Evolutionary conservation across 257 asterid genomes (phyloP), one percentile per base, ranked within the genome.

Genomic region (Vinca minor): DNA sequence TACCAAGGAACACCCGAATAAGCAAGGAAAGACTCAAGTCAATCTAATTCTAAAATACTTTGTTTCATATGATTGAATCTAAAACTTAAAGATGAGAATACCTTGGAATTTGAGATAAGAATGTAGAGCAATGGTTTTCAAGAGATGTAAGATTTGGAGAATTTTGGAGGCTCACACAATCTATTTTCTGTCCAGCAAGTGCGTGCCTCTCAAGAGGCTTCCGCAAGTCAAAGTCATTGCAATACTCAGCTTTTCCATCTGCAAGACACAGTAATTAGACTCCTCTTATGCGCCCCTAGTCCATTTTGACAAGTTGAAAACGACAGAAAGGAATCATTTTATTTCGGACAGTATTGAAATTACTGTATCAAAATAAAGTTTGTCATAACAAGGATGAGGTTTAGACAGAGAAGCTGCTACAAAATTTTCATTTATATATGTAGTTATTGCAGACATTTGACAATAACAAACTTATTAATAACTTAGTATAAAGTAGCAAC

Each of bases 161-260:
- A 64, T 80, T 76, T 41, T 69, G 83, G 64, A 93, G 91, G 79
- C 90, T 87, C 70, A 89, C 64, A 69, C 97, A 87, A 48, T 79
- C 86, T 64, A 93, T 79, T 61, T 28, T 81, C 45, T 71, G 81
- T 56, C 94, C 94, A 73, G 59, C 83, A 59, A 81, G 81, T 69
- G 79, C 73, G 63, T 83, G 97, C 73, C 98, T 83, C 71, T 85
- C 95, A 26, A 93, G 70, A 63, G 98, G 97, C 87, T 85, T 93
- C 81, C 94, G 82, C 82, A 93, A 69, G 82, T 93, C 95, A 69
- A 93, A 93, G 52, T 87, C 95, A 71, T 76, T 76, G 84, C 94
- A 85, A 66, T 81, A 89, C 66, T 84, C 96, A 64, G 91, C 73
- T 71, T 85, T 87, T 78, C 84, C 91, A 80, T 82, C 98, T 93